phyloP scores from a whole-genome alignment of 352 stramenopile species.

The Pythium sukuiense region DNA sequence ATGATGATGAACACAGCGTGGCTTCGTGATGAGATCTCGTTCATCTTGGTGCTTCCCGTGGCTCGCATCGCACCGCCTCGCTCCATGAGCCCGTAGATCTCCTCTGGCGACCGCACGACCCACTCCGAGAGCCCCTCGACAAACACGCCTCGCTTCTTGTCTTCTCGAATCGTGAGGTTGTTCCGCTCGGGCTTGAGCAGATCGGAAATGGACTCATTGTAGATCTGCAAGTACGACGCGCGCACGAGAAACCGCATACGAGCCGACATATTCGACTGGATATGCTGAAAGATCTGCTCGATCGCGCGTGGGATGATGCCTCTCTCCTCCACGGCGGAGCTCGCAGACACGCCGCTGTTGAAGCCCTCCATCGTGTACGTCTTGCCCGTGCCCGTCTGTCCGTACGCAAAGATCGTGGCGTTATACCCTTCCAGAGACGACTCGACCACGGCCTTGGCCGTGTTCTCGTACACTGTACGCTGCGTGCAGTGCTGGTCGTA shows the following conservation, averaged over 20 bases:
- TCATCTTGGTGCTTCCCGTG: slow-evolving; percentile 89
- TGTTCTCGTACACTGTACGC: slow-evolving; percentile 92
- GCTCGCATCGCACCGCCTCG: slow-evolving; percentile 81
- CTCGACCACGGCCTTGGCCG: slow-evolving; percentile 90
- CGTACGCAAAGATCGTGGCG: slow-evolving; percentile 91
- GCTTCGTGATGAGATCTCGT: slow-evolving; percentile 82
- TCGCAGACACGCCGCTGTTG: slow-evolving; percentile 74
- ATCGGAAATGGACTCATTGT: slow-evolving; percentile 95
- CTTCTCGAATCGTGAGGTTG: slow-evolving; percentile 93
- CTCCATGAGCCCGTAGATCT: slow-evolving; percentile 96
- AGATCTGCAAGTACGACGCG: slow-evolving; percentile 93
- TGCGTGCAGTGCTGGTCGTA: slow-evolving; percentile 93
- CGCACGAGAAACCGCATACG: slow-evolving; percentile 90
- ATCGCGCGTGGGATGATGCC: slow-evolving; percentile 98
- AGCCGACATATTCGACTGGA: slow-evolving; percentile 84
- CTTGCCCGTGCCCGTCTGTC: slow-evolving; percentile 91
- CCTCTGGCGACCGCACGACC: slow-evolving; percentile 90
- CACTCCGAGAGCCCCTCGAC: slow-evolving; percentile 94
- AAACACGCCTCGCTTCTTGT: slow-evolving; percentile 92
- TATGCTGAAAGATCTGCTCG: slow-evolving; percentile 94
- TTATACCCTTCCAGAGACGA: slow-evolving; percentile 92
- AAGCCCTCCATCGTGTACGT: slow-evolving; percentile 98
- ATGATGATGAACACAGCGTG: slow-evolving; percentile 96
- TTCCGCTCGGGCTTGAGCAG: slow-evolving; percentile 91
- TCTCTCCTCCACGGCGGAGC: slow-evolving; percentile 76